Conservation (phyloP, 441 rosid species). For the Aleurites moluccanus region DNA sequence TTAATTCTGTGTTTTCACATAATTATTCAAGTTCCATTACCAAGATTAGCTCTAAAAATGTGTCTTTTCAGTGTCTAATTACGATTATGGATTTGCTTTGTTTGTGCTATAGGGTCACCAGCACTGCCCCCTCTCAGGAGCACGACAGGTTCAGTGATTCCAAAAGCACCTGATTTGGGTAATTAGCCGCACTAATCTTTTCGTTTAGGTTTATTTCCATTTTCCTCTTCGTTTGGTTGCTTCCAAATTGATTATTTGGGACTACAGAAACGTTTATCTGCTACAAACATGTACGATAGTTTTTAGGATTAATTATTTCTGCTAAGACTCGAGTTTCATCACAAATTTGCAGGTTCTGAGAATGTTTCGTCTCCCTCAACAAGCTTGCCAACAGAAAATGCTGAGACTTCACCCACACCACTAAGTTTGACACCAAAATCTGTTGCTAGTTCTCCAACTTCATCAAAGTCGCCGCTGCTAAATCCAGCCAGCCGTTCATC, state of each 20-base stretch:
- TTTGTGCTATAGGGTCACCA: conserved; percentile 36
- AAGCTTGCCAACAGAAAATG: conserved; percentile 17
- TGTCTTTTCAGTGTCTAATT: background rate
- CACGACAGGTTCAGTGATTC: conserved; percentile 23
- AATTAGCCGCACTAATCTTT: background rate
- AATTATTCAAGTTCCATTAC: background rate
- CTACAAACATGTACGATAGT: background rate
- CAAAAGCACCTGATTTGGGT: conserved; percentile 39
- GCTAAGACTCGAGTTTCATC: background rate
- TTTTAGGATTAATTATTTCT: background rate
- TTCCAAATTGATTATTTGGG: background rate
- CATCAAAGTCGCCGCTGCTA: conserved; percentile 21
- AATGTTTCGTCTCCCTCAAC: conserved; percentile 17
- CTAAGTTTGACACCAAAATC: conserved; percentile 21
- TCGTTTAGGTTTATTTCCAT: background rate
- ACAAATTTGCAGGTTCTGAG: conserved; percentile 21
- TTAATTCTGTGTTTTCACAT: background rate
- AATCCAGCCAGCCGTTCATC: conserved; percentile 23
- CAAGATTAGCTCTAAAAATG: background rate
- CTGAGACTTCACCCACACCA: conserved; percentile 16
- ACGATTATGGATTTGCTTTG: background rate
- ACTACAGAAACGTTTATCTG: background rate
- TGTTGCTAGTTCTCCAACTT: conserved; percentile 25
- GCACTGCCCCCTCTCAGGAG: conserved; percentile 52
- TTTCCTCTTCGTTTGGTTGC: background rate